Percentiles rank a stretch among this genome's conserved stretches.
phyloP scores from a whole-genome alignment of 768 basidiomycete species.

The Basidioascus undulatus region DNA sequence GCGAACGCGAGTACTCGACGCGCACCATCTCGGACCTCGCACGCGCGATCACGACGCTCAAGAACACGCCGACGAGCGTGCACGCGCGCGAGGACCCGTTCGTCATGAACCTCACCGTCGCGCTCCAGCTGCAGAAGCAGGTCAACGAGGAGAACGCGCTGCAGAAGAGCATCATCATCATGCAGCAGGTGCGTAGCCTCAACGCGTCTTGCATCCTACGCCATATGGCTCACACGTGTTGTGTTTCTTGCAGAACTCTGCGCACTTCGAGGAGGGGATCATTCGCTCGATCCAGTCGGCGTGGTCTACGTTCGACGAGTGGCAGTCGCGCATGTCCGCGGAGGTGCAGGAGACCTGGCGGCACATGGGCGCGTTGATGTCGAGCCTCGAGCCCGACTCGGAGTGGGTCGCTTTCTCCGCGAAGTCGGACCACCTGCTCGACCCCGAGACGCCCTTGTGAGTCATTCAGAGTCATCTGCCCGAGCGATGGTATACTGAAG shows the following conservation, averaged over 20 bases:
- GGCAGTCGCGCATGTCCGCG: conserved; percentile 36
- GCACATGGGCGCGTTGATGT: conserved; percentile 44
- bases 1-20: conserved; percentile 71
- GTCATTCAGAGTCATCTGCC: too few relatives aligned
- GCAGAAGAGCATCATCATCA: conserved; percentile 91
- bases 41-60: conserved; percentile 65
- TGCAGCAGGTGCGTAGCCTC: too few relatives aligned
- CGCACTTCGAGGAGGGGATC: conserved; percentile 89
- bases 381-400: conserved; percentile 32
- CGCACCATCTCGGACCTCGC: conserved; percentile 68
- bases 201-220: too few relatives aligned
- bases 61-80: conserved; percentile 79
- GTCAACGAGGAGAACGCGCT: conserved; percentile 93
- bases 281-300: conserved; percentile 86
- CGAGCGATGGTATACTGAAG: too few relatives aligned
- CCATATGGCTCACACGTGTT: too few relatives aligned
- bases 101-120: conserved; percentile 39
- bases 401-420: conserved; percentile 96
- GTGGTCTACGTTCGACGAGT: conserved; percentile 87
- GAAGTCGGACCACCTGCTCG: conserved; percentile 75
- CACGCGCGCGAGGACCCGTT: conserved; percentile 61
- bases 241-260: too few relatives aligned
- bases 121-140: conserved; percentile 50
- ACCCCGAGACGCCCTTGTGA: conserved; percentile 89
- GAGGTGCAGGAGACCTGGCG: conserved; percentile 53